A percentile compares a stretch with the other conserved stretches of the same genome.
These are phyloP conservation scores for Hyphopichia khmerensis DNA, from an alignment of 1,139 yeast species.

Conservation along the genomic window DNA sequence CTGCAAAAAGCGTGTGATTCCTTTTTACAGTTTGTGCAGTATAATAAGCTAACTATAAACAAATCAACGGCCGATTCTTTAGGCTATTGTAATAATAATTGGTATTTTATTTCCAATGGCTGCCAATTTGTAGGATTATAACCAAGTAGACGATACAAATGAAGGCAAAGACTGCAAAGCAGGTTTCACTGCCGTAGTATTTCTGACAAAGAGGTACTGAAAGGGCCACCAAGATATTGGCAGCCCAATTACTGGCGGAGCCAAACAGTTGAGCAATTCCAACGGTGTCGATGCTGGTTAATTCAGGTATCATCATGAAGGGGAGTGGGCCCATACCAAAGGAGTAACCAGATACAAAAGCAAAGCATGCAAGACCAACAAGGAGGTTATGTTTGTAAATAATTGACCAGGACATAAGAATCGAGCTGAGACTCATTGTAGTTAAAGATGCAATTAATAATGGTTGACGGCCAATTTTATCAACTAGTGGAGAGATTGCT, in stretches of 20 bases:
- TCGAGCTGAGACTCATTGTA: conserved; percentile 62
- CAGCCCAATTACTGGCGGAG: conserved; percentile 80
- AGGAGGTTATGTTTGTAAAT: conserved; percentile 39
- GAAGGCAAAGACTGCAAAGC: background rate
- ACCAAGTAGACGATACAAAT: background rate
- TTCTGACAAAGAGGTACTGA: conserved; percentile 56
- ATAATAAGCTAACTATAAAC: too few relatives aligned
- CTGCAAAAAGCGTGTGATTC: too few relatives aligned
- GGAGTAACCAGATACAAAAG: conserved; percentile 77
- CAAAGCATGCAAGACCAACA: conserved; percentile 61
- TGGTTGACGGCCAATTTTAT: conserved; percentile 66
- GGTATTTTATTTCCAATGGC: background rate
- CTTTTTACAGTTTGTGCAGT: too few relatives aligned
- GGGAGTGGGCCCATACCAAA: conserved; percentile 91
- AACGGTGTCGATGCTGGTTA: conserved; percentile 69
- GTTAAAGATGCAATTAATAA: conserved; percentile 59
- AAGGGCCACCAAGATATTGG: conserved; percentile 76
- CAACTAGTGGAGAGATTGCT: conserved; percentile 34
- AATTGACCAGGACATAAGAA: conserved; percentile 65
- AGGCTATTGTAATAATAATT: too few relatives aligned
- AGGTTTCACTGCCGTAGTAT: conserved; percentile 25
- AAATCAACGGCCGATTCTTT: too few relatives aligned
- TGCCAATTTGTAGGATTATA: background rate
- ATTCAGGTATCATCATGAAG: conserved; percentile 76
- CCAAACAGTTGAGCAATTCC: conserved; percentile 88